Evolutionary conservation across 306 rosid species (phyloP).

Genomic region (Dalbergia oliveri): DNA sequence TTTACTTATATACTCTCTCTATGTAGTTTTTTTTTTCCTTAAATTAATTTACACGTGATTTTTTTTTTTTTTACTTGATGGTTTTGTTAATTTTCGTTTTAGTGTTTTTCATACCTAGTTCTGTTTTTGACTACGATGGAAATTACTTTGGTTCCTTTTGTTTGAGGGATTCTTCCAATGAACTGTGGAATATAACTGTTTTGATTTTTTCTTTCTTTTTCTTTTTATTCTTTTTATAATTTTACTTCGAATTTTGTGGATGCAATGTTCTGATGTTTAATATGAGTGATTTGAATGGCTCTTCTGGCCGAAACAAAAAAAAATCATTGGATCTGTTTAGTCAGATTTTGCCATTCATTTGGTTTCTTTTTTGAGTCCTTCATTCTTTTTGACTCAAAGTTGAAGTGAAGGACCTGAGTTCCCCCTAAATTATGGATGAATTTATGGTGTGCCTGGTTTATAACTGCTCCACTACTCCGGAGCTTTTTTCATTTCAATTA

Average conservation of each 20-base stretch:
- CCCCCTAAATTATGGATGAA: constrained; percentile 29
- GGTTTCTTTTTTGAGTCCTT: constrained; percentile 40
- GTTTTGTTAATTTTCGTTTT: constrained; percentile 54
- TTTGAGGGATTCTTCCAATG: constrained; percentile 52
- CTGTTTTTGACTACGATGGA: constrained; percentile 37
- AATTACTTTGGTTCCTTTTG: constrained; percentile 42
- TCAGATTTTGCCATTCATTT: constrained; percentile 32
- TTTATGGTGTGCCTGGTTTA: constrained; percentile 41
- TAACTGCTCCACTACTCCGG: background rate
- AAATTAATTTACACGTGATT: constrained; percentile 39
- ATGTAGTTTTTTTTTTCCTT: constrained; percentile 42
- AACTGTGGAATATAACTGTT: constrained; percentile 34
- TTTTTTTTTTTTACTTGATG: constrained; percentile 18
- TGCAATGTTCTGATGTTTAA: constrained; percentile 38
- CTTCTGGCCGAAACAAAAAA: constrained; percentile 38
- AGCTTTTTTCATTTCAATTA: constrained; percentile 33
- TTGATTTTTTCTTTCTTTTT: constrained; percentile 2
- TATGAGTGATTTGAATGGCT: constrained; percentile 48
- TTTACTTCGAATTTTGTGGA: constrained; percentile 40
- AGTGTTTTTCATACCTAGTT: constrained; percentile 29
- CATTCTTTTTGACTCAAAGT: constrained; percentile 40
- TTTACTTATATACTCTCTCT: constrained; percentile 40
- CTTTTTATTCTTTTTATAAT: background rate
- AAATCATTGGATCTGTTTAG: constrained; percentile 60
- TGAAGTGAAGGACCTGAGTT: constrained; percentile 34